phyloP scores from a whole-genome alignment of 768 basidiomycete genomes.

The Ramaria sp. region DNA sequence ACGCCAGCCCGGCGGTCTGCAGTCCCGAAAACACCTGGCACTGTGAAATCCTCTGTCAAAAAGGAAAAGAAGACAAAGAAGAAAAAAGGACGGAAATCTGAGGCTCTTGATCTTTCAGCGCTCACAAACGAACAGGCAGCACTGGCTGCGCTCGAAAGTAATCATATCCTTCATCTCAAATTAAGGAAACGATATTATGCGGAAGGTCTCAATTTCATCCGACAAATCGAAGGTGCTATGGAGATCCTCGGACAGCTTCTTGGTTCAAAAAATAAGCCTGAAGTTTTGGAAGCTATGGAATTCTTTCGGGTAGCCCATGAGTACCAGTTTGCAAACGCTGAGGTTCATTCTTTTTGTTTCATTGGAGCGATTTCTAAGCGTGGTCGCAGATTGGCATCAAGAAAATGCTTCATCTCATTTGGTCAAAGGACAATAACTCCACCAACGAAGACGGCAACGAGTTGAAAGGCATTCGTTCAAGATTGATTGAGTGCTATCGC shows the following conservation, averaged over 20 bases:
- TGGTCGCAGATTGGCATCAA: constrained; percentile 66
- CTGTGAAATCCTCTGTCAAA: neutral
- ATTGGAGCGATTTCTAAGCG: neutral
- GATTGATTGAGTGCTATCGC: constrained; percentile 82
- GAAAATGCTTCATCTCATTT: constrained; percentile 94
- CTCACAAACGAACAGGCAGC: constrained; percentile 63
- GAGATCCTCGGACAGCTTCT: constrained; percentile 65
- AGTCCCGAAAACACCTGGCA: neutral
- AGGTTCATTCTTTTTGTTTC: constrained; percentile 33
- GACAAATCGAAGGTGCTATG: constrained; percentile 54
- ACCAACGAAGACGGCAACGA: constrained; percentile 72
- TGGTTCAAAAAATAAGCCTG: constrained; percentile 76
- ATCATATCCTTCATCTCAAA: constrained; percentile 53
- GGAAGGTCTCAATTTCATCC: constrained; percentile 80
- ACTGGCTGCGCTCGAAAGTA: constrained; percentile 55
- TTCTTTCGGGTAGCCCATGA: constrained; percentile 79
- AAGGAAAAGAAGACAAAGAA: constrained; percentile 25
- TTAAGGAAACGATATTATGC: constrained; percentile 78
- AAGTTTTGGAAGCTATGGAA: constrained; percentile 78
- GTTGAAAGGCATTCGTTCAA: constrained; percentile 78
- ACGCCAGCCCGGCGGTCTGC: neutral
- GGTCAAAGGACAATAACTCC: constrained; percentile 85
- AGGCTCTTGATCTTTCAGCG: constrained; percentile 52
- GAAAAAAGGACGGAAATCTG: constrained; percentile 53
- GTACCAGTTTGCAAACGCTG: constrained; percentile 70